Evolutionary conservation across 164 flowering plant genomes (phyloP).

Genomic region (Platanus orientalis): DNA sequence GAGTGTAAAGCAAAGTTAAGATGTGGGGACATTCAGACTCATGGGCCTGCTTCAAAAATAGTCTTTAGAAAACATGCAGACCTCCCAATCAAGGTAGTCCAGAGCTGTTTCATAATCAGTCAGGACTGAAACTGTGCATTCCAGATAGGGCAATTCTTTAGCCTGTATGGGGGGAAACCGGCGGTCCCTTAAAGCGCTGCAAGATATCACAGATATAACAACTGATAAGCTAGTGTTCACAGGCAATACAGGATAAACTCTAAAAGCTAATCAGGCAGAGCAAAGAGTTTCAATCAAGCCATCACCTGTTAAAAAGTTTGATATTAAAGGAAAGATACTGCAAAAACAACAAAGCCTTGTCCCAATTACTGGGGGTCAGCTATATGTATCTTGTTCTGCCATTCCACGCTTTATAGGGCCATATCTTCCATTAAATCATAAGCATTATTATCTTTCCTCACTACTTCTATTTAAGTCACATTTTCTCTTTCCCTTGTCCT

Average conservation of each 20-base stretch:
- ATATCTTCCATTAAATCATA: too few relatives aligned
- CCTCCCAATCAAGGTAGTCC: constrained; percentile 98
- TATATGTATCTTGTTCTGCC: too few relatives aligned
- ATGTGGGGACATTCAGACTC: background rate
- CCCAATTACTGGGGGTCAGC: too few relatives aligned
- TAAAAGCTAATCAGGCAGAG: constrained; percentile 1
- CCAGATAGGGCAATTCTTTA: constrained; percentile 83
- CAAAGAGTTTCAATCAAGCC: background rate
- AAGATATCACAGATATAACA: constrained; percentile 15
- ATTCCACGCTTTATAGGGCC: too few relatives aligned
- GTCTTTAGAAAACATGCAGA: constrained; percentile 19
- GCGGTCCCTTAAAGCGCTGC: constrained; percentile 91
- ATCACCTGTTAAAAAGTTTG: constrained; percentile 1
- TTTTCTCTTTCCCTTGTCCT: too few relatives aligned
- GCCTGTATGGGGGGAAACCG: constrained; percentile 93
- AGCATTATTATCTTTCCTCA: too few relatives aligned
- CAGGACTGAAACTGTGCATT: constrained; percentile 92
- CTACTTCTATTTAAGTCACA: too few relatives aligned
- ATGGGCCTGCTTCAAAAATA: constrained; percentile 3
- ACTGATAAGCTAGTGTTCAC: constrained; percentile 8
- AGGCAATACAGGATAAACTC: background rate
- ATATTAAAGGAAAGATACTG: background rate
- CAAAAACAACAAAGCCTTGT: too few relatives aligned
- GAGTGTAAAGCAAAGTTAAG: background rate
- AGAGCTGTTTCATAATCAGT: constrained; percentile 79